These are phyloP conservation scores for Suillus hirtellus DNA, from an alignment of 768 basidiomycete genomes.

Conservation along the genomic window DNA sequence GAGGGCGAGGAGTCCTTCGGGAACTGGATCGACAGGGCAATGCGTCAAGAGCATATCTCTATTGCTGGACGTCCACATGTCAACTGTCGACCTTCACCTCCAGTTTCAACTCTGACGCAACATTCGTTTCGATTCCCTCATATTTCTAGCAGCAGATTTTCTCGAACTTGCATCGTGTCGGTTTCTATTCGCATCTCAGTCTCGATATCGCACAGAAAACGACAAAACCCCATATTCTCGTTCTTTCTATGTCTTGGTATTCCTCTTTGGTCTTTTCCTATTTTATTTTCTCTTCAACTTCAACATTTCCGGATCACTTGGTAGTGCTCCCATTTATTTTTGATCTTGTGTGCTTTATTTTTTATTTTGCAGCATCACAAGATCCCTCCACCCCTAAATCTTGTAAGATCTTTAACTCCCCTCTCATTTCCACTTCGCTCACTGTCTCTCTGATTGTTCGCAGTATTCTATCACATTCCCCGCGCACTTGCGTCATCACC, in stretches of 20 bases:
- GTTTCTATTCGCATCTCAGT: background rate
- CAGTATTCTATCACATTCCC: background rate
- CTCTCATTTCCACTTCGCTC: background rate
- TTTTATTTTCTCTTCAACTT: background rate
- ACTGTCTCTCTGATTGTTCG: background rate
- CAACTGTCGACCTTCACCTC: background rate
- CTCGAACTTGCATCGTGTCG: background rate
- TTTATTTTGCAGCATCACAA: background rate
- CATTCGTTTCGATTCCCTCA: background rate
- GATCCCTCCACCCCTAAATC: background rate
- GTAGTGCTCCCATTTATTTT: background rate
- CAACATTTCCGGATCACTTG: background rate
- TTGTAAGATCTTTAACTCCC: background rate
- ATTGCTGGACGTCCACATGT: background rate
- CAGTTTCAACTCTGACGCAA: background rate
- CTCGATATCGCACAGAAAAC: background rate
- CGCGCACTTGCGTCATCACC: background rate
- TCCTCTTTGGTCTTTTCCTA: background rate
- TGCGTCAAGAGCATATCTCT: background rate
- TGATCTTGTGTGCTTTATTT: background rate
- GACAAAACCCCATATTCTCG: background rate
- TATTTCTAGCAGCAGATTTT: slow-evolving; percentile 1
- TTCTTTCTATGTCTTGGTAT: background rate
- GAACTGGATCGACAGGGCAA: background rate
- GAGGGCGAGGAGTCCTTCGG: background rate